phyloP scores from a whole-genome alignment of 257 asterid genomes.

The Fraxinus quadrangulata region DNA sequence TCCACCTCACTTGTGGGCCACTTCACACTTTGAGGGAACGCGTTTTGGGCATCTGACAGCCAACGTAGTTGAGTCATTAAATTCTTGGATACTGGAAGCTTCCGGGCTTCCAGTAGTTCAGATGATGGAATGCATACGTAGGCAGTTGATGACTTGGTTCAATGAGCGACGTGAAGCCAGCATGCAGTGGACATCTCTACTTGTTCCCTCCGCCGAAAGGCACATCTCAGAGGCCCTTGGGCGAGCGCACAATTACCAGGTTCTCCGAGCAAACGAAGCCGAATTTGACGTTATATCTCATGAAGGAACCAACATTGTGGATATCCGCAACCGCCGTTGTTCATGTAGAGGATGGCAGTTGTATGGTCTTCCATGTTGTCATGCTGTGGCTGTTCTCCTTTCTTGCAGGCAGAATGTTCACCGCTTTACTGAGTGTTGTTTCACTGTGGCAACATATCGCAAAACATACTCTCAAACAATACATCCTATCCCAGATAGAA shows the following conservation, averaged over 20 bases:
- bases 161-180: slow-evolving; percentile 67
- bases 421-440: slow-evolving; percentile 66
- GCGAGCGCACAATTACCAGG: slow-evolving; percentile 51
- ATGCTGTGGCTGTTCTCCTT: slow-evolving; percentile 68
- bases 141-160: slow-evolving; percentile 82
- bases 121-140: slow-evolving; percentile 73
- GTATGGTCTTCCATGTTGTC: slow-evolving; percentile 65
- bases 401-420: slow-evolving; percentile 74
- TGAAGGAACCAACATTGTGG: slow-evolving; percentile 55
- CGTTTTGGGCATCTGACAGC: slow-evolving; percentile 62
- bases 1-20: slow-evolving; percentile 67
- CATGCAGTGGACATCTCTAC: slow-evolving; percentile 58
- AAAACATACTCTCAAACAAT: slow-evolving; percentile 69
- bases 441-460: slow-evolving; percentile 58
- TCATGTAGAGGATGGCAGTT: slow-evolving; percentile 66
- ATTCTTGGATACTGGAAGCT: slow-evolving; percentile 62
- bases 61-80: slow-evolving; percentile 44
- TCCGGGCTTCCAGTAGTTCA: slow-evolving; percentile 69
- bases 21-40: slow-evolving; percentile 55
- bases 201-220: slow-evolving; percentile 65
- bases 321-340: slow-evolving; percentile 53
- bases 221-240: slow-evolving; percentile 64
- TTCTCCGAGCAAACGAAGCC: slow-evolving; percentile 55
- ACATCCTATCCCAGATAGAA: slow-evolving; percentile 70
- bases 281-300: slow-evolving; percentile 65